These are phyloP conservation scores for Gonium pectorale DNA, from an alignment of 139 green algal genomes.

Conservation along the genomic window DNA sequence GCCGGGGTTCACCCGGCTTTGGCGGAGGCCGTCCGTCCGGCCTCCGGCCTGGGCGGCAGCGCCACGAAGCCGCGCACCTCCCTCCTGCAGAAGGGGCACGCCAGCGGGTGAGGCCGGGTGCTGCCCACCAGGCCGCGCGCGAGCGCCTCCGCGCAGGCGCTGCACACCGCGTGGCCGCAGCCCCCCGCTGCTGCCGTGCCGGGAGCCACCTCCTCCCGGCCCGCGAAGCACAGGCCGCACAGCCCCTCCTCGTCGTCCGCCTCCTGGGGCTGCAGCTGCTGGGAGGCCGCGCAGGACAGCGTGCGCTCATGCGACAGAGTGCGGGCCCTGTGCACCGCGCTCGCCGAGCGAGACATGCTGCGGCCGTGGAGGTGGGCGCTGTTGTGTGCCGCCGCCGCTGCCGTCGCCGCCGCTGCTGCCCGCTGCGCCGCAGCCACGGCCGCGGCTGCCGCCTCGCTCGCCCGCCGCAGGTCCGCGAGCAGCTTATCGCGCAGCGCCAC, in stretches of 20 bases:
- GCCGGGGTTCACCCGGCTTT: too few relatives aligned
- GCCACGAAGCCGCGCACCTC: background rate
- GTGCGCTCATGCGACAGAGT: too few relatives aligned
- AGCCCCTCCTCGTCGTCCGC: background rate
- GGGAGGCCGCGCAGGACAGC: too few relatives aligned
- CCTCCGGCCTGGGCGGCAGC: too few relatives aligned
- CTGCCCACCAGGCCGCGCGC: background rate
- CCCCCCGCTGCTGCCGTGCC: too few relatives aligned
- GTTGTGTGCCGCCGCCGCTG: background rate
- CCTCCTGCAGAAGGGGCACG: constrained; percentile 18
- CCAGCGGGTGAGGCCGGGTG: background rate
- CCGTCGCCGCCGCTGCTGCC: background rate
- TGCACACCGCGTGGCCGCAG: constrained; percentile 27
- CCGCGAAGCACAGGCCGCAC: constrained; percentile 31
- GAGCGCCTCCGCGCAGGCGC: background rate
- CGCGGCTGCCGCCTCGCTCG: background rate
- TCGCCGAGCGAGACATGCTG: too few relatives aligned
- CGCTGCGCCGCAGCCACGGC: background rate
- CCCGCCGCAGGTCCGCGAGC: background rate
- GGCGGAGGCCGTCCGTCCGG: too few relatives aligned
- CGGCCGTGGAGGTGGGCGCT: too few relatives aligned
- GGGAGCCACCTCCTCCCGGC: constrained; percentile 16
- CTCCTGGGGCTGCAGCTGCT: too few relatives aligned
- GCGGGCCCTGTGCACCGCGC: too few relatives aligned
- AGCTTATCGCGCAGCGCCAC: constrained; percentile 10